Evolutionary conservation across 2,329 filamentous ascomycete genomes (phyloP), one percentile per base, ranked within the genome.

Genomic region (Periconia macrospinosa): DNA sequence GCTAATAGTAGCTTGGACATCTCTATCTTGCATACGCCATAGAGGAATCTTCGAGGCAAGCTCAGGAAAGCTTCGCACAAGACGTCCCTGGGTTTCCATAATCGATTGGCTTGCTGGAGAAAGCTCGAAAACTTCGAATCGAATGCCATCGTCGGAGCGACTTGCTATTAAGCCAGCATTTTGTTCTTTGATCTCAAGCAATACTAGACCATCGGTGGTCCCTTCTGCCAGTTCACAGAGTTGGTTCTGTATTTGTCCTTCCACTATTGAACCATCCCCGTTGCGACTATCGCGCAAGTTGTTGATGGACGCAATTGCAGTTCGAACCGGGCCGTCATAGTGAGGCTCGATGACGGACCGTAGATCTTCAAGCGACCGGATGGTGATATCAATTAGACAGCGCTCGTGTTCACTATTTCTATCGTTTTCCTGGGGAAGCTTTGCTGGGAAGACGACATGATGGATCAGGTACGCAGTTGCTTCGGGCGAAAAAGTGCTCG

Each of bases 401-500:
- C 6, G 13, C 40, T 61, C 56, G 30, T 47, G 17, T 1, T 19
- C 5, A 2, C 30, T 18, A 37, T 53, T n/a, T 1, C 30, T 42
- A 30, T 75, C 71, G 18, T 66, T 33, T 2, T 50, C 27, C 45
- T 79, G 70, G 0, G 78, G 79, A 0, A 81, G 63, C 35, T 77
- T 70, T 2, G 78, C 75, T 0, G 79, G 79, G 1, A 82, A 70
- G 23, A 81, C 77, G 2, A 81, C 63, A 59, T 81, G 77, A 43
- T 79, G 60, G 40, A 79, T 69, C 2, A 80, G 54, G 56, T 76
- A 78, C 14, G 15, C 27, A 23, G 15, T 20, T 9, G 35, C 46
- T 17, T 41, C 18, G 1, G 46, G 17, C 13, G 41, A 43, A 3
- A 13, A 13, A 13, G 15, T 37, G 7, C 8, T 13, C 8, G 30